Conservation (phyloP, 371 early-diverging fungal species). For the Synchytrium microbalum region DNA sequence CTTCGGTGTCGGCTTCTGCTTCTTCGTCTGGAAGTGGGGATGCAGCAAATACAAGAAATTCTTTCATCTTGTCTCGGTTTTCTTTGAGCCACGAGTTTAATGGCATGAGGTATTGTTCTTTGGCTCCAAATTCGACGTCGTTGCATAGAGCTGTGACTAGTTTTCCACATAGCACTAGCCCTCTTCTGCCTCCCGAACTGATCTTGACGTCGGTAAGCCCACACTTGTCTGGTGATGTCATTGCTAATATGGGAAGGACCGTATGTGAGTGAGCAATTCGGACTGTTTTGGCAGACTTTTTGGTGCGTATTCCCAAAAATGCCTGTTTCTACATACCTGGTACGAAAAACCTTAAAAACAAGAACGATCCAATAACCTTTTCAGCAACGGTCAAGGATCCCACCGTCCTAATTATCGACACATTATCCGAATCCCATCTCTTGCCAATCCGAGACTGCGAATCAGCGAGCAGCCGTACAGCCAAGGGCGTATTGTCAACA, state of each 20-base stretch:
- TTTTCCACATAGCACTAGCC: conserved; percentile 53
- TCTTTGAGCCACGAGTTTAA: conserved; percentile 49
- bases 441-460: background rate
- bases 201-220: conserved; percentile 35
- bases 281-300: too few species aligned
- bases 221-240: conserved; percentile 49
- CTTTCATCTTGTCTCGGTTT: conserved; percentile 35
- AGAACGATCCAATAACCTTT: conserved; percentile 51
- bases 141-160: conserved; percentile 56
- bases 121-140: conserved; percentile 55
- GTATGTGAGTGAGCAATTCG: too few species aligned
- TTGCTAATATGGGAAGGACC: conserved; percentile 20
- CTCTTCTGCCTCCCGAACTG: conserved; percentile 40
- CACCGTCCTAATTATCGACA: background rate
- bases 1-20: background rate
- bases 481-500: too few species aligned
- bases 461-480: background rate
- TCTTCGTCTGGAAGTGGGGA: background rate
- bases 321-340: conserved; percentile 35
- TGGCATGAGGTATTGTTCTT: conserved; percentile 47
- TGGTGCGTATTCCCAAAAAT: too few species aligned
- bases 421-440: background rate
- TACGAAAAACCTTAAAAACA: conserved; percentile 54
- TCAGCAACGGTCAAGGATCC: conserved; percentile 33
- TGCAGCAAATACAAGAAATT: conserved; percentile 27